These are phyloP conservation scores for Aquilaria yunnanensis DNA, from an alignment of 345 rosid species.

Conservation along the genomic window DNA sequence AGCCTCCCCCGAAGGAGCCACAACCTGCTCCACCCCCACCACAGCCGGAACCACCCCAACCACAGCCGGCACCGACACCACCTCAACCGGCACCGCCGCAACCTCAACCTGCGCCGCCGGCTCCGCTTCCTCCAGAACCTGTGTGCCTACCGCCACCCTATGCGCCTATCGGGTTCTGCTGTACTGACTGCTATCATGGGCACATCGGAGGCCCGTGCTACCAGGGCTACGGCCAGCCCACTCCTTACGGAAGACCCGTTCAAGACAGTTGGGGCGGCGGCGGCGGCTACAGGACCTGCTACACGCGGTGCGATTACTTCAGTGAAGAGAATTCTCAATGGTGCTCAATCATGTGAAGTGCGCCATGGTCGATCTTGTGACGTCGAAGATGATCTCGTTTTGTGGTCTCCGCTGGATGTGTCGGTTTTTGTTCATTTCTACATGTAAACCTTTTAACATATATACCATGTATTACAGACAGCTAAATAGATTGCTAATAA, in stretches of 20 bases:
- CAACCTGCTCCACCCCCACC: too few species aligned
- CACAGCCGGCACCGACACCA: too few species aligned
- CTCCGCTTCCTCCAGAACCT: too few species aligned
- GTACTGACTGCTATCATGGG: constrained; percentile 22
- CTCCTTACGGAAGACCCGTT: constrained; percentile 24
- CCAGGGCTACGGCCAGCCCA: constrained; percentile 7
- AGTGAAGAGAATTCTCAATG: constrained; percentile 37
- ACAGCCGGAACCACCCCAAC: too few species aligned
- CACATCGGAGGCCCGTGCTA: constrained; percentile 25
- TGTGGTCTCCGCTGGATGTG: neutral
- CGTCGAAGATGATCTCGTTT: neutral
- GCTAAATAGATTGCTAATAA: too few species aligned
- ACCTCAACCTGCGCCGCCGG: too few species aligned
- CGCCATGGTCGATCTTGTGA: neutral
- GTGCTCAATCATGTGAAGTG: constrained; percentile 44
- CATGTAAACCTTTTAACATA: too few species aligned
- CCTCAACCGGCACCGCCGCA: too few species aligned
- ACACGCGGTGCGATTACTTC: constrained; percentile 33
- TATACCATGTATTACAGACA: too few species aligned
- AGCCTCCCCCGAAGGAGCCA: too few species aligned
- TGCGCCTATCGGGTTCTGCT: neutral
- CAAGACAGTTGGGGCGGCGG: constrained; percentile 39
- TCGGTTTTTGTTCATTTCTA: too few species aligned
- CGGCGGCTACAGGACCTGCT: constrained; percentile 7
- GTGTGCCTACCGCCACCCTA: too few species aligned